These are phyloP conservation scores for Pichia sp. DNA, from an alignment of 1,139 yeast genomes.

Conservation along the genomic window DNA sequence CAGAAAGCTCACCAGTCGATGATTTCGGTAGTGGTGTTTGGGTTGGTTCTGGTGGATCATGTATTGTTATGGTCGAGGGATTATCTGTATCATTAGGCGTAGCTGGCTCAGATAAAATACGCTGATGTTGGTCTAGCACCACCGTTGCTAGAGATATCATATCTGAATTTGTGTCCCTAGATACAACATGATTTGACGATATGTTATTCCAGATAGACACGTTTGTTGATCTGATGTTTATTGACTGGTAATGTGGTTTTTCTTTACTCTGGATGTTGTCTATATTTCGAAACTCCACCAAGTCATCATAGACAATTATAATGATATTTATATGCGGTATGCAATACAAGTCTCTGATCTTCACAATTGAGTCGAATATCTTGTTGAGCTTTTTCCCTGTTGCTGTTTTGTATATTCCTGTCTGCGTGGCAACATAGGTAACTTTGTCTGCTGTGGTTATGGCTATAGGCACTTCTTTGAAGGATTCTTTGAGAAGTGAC, in stretches of 20 bases:
- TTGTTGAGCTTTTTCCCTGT: not conserved
- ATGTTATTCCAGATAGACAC: constrained; percentile 7
- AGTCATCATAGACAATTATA: constrained; percentile 11
- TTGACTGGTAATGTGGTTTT: not conserved
- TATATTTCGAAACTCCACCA: constrained; percentile 10
- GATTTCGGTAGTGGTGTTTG: not conserved
- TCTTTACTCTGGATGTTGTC: not conserved
- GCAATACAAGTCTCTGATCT: constrained; percentile 1
- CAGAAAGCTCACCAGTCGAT: constrained; percentile 3
- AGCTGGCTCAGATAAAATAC: not conserved
- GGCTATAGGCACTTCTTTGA: constrained; percentile 5
- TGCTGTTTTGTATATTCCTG: constrained; percentile 2
- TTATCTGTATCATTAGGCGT: constrained; percentile 1
- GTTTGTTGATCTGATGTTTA: not conserved
- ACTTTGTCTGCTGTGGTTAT: constrained; percentile 3
- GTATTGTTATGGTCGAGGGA: not conserved
- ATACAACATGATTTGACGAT: not conserved
- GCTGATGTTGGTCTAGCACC: constrained; percentile 13
- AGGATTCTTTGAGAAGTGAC: not conserved
- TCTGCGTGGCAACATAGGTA: constrained; percentile 10
- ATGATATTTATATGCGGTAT: constrained; percentile 8
- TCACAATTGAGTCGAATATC: not conserved
- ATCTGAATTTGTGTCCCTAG: constrained; percentile 18
- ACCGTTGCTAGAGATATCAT: constrained; percentile 31
- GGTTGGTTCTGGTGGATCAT: not conserved